phyloP scores from a whole-genome alignment of 305 asterid species.

The Ilex paraguariensis region DNA sequence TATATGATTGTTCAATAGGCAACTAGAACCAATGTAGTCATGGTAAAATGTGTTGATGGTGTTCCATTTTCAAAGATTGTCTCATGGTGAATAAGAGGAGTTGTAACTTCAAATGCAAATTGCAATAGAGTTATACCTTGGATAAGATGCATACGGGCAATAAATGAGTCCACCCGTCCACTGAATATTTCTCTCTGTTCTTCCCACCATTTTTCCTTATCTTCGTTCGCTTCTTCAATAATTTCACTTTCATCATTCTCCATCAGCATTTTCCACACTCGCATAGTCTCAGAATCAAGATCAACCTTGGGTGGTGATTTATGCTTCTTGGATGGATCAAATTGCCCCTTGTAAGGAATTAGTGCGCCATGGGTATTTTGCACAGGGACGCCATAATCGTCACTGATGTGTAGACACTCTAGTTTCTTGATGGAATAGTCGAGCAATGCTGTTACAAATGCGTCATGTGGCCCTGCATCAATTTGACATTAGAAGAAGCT shows the following conservation, averaged over 20 bases:
- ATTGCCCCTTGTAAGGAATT: constrained; percentile 13
- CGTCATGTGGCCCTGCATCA: constrained; percentile 7
- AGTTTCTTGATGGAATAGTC: constrained; percentile 9
- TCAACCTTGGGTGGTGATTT: constrained; percentile 33
- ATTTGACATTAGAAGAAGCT: background rate
- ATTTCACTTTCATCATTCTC: constrained; percentile 17
- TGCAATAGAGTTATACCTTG: constrained; percentile 34
- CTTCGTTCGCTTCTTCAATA: constrained; percentile 18
- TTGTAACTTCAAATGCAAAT: background rate
- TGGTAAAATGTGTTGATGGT: background rate
- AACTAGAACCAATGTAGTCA: no score
- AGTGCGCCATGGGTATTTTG: constrained; percentile 8
- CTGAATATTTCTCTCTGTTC: constrained; percentile 11
- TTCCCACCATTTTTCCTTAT: constrained; percentile 26
- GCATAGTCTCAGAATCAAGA: constrained; percentile 30
- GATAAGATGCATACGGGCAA: constrained; percentile 29
- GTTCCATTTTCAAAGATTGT: background rate
- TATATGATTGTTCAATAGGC: no score
- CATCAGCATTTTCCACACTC: constrained; percentile 32
- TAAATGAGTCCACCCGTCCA: constrained; percentile 18
- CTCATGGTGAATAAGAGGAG: background rate
- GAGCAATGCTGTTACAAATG: background rate
- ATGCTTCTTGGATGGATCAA: constrained; percentile 13
- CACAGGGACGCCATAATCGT: constrained; percentile 7
- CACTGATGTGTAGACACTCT: constrained; percentile 13